Base-by-base conservation (phyloP, 257 asterid genomes). In the Ophiorrhiza pumila region DNA sequence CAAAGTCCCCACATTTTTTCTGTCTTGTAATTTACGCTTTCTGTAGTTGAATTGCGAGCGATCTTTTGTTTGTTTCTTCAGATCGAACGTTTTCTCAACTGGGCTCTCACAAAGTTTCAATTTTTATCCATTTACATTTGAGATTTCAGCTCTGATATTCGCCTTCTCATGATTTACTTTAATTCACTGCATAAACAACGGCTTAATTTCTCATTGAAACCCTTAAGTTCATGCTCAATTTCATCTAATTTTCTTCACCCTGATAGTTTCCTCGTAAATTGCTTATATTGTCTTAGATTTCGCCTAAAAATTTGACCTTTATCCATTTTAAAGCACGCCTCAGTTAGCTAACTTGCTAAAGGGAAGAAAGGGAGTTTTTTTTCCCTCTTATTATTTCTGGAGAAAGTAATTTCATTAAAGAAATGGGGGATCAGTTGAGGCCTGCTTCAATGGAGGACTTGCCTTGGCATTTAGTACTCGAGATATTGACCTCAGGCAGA, bases 401-500 rank as follows among this genome's bases (percentile, higher is more conserved):
- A 42, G 13, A 31, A 52, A 11, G 60, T 53, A 4, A 53, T n/a
- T n/a, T 14, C 56, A 65, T 47, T 31, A 32, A 12, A 22, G 59
- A 79, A 74, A 87, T 87, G 94, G 94, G 85, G 84, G 94, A 86
- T 80, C 78, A 85, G 43, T 77, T 82, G 12, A 80, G 82, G 81
- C 73, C 84, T 57, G 69, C 75, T 68, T 63, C 74, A 15, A 77
- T 91, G 78, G 96, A 89, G 32, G 96, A 91, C 77, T 80, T 91
- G 81, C 97, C 97, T 25, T 75, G 72, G 74, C 96, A 91, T 84
- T 69, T 91, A 69, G 71, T 89, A 76, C 90, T 91, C 55, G 92
- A 91, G 65, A 89, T 91, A 68, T 65, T 91, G 85, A 74, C 84
- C 25, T 85, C 83, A n/a, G 91, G 95, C 47, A 71, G 89, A 57